Conservation (phyloP, 306 rosid species). For the Oemleria cerasiformis region DNA sequence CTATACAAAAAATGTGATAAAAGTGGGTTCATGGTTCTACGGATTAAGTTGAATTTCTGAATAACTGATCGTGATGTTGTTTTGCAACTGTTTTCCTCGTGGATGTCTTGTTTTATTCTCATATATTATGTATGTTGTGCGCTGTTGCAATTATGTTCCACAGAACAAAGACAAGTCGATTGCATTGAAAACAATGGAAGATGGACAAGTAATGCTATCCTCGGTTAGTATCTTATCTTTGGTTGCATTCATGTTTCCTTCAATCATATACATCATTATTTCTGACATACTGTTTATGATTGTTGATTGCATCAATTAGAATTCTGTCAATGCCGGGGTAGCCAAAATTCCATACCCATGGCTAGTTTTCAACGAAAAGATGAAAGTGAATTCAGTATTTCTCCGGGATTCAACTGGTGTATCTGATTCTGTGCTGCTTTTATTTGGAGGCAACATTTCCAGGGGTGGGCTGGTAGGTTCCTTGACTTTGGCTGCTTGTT, state of each 20-base stretch:
- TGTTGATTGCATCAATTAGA: constrained; percentile 38
- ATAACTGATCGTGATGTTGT: not conserved
- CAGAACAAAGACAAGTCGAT: constrained; percentile 91
- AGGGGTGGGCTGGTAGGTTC: constrained; percentile 44
- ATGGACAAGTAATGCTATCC: constrained; percentile 68
- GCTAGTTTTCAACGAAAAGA: constrained; percentile 92
- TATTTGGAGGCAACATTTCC: constrained; percentile 77
- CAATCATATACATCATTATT: not conserved
- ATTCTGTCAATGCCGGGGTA: constrained; percentile 73
- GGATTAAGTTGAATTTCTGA: constrained; percentile 11
- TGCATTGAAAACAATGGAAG: constrained; percentile 85
- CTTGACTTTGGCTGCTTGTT: constrained; percentile 11
- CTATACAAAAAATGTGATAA: constrained; percentile 12
- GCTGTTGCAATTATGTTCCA: constrained; percentile 15
- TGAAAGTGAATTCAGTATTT: constrained; percentile 91
- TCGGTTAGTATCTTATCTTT: constrained; percentile 28
- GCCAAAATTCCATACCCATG: constrained; percentile 89
- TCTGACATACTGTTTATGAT: constrained; percentile 26
- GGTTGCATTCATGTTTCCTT: constrained; percentile 14
- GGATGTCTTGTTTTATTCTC: constrained; percentile 8
- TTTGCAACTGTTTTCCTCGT: constrained; percentile 3
- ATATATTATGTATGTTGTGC: constrained; percentile 1
- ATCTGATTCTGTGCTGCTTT: constrained; percentile 74
- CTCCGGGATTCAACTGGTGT: constrained; percentile 92
- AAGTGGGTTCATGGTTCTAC: not conserved